These are phyloP conservation scores for Priceomyces carsonii DNA, from an alignment of 805 yeast species.

Conservation along the genomic window DNA sequence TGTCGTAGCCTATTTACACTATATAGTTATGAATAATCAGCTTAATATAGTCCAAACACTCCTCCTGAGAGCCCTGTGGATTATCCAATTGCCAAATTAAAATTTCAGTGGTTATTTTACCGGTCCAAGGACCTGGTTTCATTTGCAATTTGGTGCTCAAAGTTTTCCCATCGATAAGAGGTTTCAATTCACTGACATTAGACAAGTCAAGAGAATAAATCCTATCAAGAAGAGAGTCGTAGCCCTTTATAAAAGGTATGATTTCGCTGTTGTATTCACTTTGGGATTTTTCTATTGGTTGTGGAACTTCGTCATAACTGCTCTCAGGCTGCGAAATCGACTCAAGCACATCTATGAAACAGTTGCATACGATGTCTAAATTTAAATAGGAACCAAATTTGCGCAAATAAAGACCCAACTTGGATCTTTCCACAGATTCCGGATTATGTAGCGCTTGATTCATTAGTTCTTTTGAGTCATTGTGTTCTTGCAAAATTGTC, in stretches of 20 bases:
- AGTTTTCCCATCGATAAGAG: slow-evolving; percentile 76
- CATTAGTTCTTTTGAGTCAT: slow-evolving; percentile 23
- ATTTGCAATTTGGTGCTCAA: slow-evolving; percentile 49
- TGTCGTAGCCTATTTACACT: slow-evolving; percentile 3
- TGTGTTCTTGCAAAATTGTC: slow-evolving; percentile 35
- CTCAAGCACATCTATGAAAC: slow-evolving; percentile 31
- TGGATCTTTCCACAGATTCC: slow-evolving; percentile 44
- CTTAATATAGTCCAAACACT: slow-evolving; percentile 50
- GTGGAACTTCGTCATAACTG: neutral
- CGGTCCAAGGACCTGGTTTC: slow-evolving; percentile 90
- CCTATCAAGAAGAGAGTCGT: slow-evolving; percentile 30
- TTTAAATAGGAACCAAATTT: slow-evolving; percentile 55
- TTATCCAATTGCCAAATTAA: slow-evolving; percentile 78
- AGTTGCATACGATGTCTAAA: slow-evolving; percentile 39
- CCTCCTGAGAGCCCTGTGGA: slow-evolving; percentile 55
- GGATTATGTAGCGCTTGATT: slow-evolving; percentile 14
- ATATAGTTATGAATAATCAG: slow-evolving; percentile 12
- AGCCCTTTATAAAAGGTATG: slow-evolving; percentile 14
- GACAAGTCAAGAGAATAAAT: slow-evolving; percentile 37
- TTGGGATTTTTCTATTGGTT: neutral
- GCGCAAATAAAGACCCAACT: slow-evolving; percentile 60
- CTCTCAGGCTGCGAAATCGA: neutral
- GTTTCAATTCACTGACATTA: slow-evolving; percentile 53
- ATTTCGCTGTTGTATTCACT: neutral
- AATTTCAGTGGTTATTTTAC: slow-evolving; percentile 52